Percentiles rank a stretch among this genome's conserved stretches.
Evolutionary conservation across 169 alveolate species (phyloP).

Genomic region (Eimeria brunetti): DNA sequence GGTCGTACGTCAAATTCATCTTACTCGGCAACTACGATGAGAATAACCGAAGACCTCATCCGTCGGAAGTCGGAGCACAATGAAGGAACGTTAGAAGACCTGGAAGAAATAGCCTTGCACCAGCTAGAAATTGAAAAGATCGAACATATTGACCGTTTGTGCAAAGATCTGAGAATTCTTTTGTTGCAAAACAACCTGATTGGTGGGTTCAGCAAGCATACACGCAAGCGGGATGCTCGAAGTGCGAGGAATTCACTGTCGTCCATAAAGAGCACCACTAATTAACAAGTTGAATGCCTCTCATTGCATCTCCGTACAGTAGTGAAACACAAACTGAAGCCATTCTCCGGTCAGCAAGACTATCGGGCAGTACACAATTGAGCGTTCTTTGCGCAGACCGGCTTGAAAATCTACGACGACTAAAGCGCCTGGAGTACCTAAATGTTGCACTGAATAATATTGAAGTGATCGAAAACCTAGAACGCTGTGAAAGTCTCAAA

Average conservation of each 20-base stretch:
- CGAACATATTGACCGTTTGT: constrained; percentile 92
- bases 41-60: constrained; percentile 88
- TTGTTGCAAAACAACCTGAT: constrained; percentile 94
- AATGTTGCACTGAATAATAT: constrained; percentile 95
- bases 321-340: neutral
- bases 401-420: constrained; percentile 91
- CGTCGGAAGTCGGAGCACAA: constrained; percentile 96
- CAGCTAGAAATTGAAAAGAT: constrained; percentile 92
- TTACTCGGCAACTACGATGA: constrained; percentile 41
- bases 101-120: constrained; percentile 95
- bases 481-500: constrained; percentile 92
- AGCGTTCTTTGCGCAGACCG: constrained; percentile 78
- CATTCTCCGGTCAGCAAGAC: neutral
- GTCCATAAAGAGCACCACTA: neutral
- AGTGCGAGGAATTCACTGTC: neutral
- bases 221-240: neutral
- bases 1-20: neutral
- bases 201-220: constrained; percentile 69
- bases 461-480: constrained; percentile 91
- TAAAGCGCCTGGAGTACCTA: constrained; percentile 94
- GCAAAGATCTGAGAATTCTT: constrained; percentile 94
- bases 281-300: neutral
- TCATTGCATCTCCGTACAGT: neutral
- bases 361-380: neutral
- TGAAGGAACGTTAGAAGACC: constrained; percentile 92